phyloP scores from a whole-genome alignment of 306 rosid genomes.

The Mimosa bimucronata region DNA sequence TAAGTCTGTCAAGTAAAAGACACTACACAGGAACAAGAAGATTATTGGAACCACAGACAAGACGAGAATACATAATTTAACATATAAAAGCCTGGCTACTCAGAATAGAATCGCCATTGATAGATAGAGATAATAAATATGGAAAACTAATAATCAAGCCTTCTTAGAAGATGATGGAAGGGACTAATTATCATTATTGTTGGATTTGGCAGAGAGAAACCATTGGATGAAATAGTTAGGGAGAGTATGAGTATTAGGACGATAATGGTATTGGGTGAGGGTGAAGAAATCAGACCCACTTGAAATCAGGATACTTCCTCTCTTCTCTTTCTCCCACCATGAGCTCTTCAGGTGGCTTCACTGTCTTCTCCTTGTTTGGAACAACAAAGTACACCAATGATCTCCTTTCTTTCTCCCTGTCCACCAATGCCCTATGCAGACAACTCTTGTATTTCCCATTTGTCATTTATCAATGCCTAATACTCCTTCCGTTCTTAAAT shows the following conservation, averaged over 20 bases:
- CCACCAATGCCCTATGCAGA: conserved; percentile 63
- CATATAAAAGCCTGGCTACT: background rate
- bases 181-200: background rate
- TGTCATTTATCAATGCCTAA: conserved; percentile 59
- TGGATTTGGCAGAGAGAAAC: conserved; percentile 41
- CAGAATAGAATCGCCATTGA: background rate
- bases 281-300: conserved; percentile 58
- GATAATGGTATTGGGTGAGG: conserved; percentile 47
- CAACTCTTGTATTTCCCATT: conserved; percentile 71
- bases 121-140: no score
- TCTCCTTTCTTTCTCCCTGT: conserved; percentile 48
- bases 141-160: background rate
- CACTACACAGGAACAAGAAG: background rate
- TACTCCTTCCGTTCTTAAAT: no score
- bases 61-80: background rate
- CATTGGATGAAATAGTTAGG: conserved; percentile 26
- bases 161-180: background rate
- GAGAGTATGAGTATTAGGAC: background rate
- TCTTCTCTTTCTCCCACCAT: background rate
- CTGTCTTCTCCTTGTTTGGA: conserved; percentile 44
- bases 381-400: conserved; percentile 57
- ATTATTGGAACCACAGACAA: background rate
- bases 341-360: background rate
- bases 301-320: conserved; percentile 67
- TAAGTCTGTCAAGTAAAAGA: background rate